These are phyloP conservation scores for Triangularia verruculosa DNA, from an alignment of 2,329 filamentous ascomycete genomes.

Conservation along the genomic window DNA sequence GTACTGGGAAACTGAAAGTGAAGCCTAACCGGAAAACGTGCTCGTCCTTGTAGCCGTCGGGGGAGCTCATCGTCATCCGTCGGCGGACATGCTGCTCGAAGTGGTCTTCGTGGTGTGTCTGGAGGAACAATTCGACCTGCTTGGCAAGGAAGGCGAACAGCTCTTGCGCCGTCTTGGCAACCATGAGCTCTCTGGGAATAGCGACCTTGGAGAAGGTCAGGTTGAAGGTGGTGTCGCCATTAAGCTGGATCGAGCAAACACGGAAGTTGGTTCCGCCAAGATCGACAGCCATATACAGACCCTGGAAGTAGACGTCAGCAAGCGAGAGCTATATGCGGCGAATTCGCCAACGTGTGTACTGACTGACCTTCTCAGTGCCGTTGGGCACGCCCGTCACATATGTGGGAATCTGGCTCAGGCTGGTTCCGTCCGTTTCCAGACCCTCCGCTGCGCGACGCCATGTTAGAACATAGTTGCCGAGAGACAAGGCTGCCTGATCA, in stretches of 20 bases:
- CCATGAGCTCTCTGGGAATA: conserved; percentile 88
- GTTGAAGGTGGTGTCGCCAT: conserved; percentile 93
- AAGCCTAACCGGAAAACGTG: conserved; percentile 93
- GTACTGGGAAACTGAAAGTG: conserved; percentile 96
- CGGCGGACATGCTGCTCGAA: conserved; percentile 69
- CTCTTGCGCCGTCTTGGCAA: conserved; percentile 78
- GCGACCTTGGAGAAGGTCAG: conserved; percentile 89
- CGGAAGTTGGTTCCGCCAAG: conserved; percentile 98
- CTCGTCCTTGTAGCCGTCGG: conserved; percentile 62
- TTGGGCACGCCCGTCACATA: conserved; percentile 96
- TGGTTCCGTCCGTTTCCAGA: conserved; percentile 71
- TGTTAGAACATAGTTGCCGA: conserved; percentile 17
- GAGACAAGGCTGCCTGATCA: conserved; percentile 12
- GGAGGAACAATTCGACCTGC: conserved; percentile 86
- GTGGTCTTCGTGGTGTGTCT: conserved; percentile 82
- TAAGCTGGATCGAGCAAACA: conserved; percentile 90
- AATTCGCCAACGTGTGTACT: conserved; percentile 25
- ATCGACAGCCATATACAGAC: conserved; percentile 92
- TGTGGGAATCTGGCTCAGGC: conserved; percentile 91
- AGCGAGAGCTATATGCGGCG: background rate
- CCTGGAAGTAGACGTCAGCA: conserved; percentile 49
- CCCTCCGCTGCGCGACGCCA: conserved; percentile 64
- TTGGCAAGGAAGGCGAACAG: conserved; percentile 91
- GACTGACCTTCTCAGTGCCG: conserved; percentile 95
- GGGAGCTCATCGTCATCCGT: conserved; percentile 57